Evolutionary conservation across 768 basidiomycete genomes (phyloP).

Genomic region (Kwoniella sp.): DNA sequence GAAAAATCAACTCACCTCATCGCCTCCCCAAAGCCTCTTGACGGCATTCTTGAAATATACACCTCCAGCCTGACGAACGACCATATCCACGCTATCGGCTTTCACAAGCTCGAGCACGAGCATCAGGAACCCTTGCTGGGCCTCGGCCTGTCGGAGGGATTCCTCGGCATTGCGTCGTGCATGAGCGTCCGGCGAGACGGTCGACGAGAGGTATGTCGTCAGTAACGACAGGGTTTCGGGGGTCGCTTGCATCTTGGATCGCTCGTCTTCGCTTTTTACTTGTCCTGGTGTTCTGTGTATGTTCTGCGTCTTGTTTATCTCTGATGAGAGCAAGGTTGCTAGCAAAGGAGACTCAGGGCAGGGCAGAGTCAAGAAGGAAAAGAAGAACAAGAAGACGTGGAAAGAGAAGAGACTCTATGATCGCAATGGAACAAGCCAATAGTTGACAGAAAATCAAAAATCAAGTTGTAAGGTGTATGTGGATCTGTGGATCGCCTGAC

Average conservation of each 20-base stretch:
- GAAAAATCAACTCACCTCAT: conserved; percentile 72
- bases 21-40: conserved; percentile 75
- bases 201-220: conserved; percentile 60
- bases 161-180: conserved; percentile 78
- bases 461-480: too few species aligned
- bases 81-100: conserved; percentile 61
- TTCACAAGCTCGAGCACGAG: conserved; percentile 79
- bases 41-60: conserved; percentile 92
- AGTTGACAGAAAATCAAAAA: too few species aligned
- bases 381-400: too few species aligned
- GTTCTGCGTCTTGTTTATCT: too few species aligned
- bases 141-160: conserved; percentile 67
- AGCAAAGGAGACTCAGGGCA: too few species aligned
- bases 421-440: too few species aligned
- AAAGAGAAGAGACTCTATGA: too few species aligned
- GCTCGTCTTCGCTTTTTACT: background rate
- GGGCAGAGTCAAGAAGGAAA: too few species aligned
- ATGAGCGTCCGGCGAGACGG: conserved; percentile 72
- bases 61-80: conserved; percentile 78
- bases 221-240: conserved; percentile 43
- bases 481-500: too few species aligned
- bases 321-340: too few species aligned
- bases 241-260: conserved; percentile 37
- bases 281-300: too few species aligned
- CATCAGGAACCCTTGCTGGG: conserved; percentile 75